Conservation (phyloP, 2,329 filamentous ascomycete genomes). For the Ophiostoma novo-ulmi region DNA sequence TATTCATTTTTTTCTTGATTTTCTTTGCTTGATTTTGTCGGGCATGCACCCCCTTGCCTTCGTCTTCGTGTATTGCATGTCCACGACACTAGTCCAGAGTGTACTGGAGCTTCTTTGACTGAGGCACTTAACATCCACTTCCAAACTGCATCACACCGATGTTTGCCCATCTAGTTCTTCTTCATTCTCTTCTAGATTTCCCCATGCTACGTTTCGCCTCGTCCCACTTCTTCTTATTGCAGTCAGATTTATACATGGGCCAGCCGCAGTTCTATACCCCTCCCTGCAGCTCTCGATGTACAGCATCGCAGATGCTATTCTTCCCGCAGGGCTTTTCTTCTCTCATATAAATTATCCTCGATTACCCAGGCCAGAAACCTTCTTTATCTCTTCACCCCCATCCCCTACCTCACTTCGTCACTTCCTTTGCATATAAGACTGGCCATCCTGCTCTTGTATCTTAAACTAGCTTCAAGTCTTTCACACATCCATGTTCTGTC, state of each 20-base stretch:
- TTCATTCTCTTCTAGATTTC: constrained; percentile 27
- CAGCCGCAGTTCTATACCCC: constrained; percentile 1
- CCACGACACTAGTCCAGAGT: background rate
- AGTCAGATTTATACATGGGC: background rate
- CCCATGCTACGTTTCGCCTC: constrained; percentile 18
- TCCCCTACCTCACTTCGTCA: background rate
- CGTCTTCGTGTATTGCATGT: background rate
- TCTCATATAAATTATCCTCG: background rate
- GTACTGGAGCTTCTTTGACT: constrained; percentile 12
- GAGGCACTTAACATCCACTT: constrained; percentile 4
- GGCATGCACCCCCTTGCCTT: background rate
- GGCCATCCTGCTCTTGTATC: background rate
- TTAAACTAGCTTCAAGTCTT: background rate
- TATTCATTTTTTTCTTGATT: background rate
- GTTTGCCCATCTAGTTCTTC: constrained; percentile 15
- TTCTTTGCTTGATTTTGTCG: background rate
- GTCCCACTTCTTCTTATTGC: background rate
- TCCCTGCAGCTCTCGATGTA: constrained; percentile 5
- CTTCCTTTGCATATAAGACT: background rate
- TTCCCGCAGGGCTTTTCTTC: background rate
- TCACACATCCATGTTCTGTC: background rate
- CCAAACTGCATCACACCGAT: constrained; percentile 17
- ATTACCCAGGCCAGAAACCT: background rate
- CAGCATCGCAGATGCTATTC: constrained; percentile 5
- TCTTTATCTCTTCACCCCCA: background rate